Evolutionary conservation across 164 flowering plant species (phyloP), one percentile per base, ranked within the genome.

Genomic region (Vitis amurensis): DNA sequence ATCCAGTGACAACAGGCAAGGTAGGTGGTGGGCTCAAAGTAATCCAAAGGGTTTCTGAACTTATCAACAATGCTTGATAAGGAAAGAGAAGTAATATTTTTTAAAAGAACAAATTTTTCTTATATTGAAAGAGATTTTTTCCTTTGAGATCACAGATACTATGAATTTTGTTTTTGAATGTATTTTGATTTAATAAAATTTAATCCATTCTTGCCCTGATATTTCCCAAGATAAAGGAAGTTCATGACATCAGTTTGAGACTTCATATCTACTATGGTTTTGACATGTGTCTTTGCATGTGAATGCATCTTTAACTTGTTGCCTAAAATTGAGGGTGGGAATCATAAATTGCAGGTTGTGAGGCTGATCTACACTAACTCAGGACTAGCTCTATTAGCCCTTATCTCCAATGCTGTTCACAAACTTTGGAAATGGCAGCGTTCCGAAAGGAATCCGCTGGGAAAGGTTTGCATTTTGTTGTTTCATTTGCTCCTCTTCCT

Each of bases 341-440:
- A n/a, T 53, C 14, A 27, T 66, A 11, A 9, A 66, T 61, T 66
- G 76, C 79, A 89, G 94, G 79, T 89, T 67, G 80, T 77, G 16
- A 67, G 90, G 19, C 69, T 89, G 64, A 77, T 86, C 29, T 89
- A 86, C 67, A 89, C 91, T 11, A 87, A 89, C 64, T 84, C 89
- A 64, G 94, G 94, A 2, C 60, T 78, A 12, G 85, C 87, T 50
- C 31, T 89, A 10, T 71, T 89, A 71, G 90, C 90, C 50, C 86
- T 88, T 66, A 81, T 73, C 3, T 81, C 89, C 30, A 88, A 80
- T 84, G 94, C 87, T 4, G 77, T 82, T 51, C 94, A 89, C 68
- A 85, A 84, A 67, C 83, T 89, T n/a, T 89, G 94, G 94, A 89
- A 86, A 75, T 89, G 91, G 94, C 87, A 80, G 69, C 85, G 90